Percentiles rank a stretch among this genome's conserved stretches.
phyloP scores from a whole-genome alignment of 345 rosid species.

The Psidium friedrichsthalianum region DNA sequence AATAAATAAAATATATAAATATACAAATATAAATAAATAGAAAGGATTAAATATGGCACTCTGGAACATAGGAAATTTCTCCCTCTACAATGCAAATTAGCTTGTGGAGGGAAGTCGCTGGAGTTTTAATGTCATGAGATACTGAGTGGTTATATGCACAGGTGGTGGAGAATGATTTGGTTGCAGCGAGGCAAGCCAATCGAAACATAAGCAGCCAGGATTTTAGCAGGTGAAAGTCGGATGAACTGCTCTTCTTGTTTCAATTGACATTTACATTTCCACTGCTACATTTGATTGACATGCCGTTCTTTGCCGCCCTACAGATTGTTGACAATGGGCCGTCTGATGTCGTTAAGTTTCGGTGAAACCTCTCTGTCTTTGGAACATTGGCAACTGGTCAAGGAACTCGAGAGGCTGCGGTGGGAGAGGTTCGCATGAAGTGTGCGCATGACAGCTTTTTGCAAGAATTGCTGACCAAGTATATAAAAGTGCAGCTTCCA shows the following conservation, averaged over 20 bases:
- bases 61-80: too few species aligned
- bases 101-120: background rate
- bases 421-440: constrained; percentile 51
- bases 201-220: constrained; percentile 67
- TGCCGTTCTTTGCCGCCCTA: background rate
- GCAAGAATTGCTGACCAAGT: background rate
- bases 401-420: constrained; percentile 76
- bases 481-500: background rate
- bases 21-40: too few species aligned
- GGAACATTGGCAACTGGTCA: constrained; percentile 87
- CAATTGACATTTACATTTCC: background rate
- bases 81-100: too few species aligned
- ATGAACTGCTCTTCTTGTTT: background rate
- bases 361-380: constrained; percentile 52
- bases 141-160: constrained; percentile 4
- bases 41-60: too few species aligned
- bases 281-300: background rate
- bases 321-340: constrained; percentile 83
- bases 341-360: constrained; percentile 63
- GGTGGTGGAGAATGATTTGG: constrained; percentile 80
- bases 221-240: constrained; percentile 54
- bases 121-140: background rate
- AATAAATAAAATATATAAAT: too few species aligned
- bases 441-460: background rate
- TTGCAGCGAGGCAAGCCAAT: constrained; percentile 68